These are phyloP conservation scores for Diaporthe citriasiana DNA, from an alignment of 2,329 filamentous ascomycete species.

Conservation along the genomic window DNA sequence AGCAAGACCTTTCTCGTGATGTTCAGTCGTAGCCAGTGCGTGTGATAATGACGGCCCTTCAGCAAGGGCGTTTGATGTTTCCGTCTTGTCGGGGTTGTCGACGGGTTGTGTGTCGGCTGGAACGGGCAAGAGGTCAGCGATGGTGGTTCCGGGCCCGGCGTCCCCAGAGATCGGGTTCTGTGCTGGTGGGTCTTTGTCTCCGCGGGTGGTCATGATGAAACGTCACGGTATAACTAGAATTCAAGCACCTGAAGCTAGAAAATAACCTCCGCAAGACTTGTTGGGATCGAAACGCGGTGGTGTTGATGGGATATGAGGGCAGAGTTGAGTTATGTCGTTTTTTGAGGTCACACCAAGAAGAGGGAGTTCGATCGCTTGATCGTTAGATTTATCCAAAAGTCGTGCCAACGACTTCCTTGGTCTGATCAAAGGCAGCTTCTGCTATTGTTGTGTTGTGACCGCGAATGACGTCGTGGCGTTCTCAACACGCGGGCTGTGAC, in stretches of 20 bases:
- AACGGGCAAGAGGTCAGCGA: constrained; percentile 53
- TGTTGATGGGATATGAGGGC: not conserved
- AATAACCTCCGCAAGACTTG: not conserved
- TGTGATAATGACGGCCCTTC: constrained; percentile 57
- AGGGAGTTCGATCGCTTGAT: not conserved
- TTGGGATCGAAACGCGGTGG: not conserved
- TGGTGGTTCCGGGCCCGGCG: constrained; percentile 44
- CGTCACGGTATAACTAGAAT: not conserved
- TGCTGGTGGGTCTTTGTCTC: not conserved
- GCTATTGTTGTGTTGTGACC: constrained; percentile 5
- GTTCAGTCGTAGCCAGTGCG: constrained; percentile 57
- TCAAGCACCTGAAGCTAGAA: not conserved
- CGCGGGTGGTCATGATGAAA: not conserved
- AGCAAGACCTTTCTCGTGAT: constrained; percentile 60
- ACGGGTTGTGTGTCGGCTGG: constrained; percentile 51
- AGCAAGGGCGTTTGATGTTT: constrained; percentile 45
- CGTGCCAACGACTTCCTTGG: not conserved
- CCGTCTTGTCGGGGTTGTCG: constrained; percentile 47
- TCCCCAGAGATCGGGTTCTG: constrained; percentile 43
- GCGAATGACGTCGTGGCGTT: constrained; percentile 23
- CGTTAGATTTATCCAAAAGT: not conserved
- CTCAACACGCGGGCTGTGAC: constrained; percentile 21
- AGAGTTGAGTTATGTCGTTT: not conserved
- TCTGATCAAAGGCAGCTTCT: not conserved
- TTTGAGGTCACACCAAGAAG: too few relatives aligned